Conservation (phyloP, 257 asterid species). For the Cruciata laevipes region DNA sequence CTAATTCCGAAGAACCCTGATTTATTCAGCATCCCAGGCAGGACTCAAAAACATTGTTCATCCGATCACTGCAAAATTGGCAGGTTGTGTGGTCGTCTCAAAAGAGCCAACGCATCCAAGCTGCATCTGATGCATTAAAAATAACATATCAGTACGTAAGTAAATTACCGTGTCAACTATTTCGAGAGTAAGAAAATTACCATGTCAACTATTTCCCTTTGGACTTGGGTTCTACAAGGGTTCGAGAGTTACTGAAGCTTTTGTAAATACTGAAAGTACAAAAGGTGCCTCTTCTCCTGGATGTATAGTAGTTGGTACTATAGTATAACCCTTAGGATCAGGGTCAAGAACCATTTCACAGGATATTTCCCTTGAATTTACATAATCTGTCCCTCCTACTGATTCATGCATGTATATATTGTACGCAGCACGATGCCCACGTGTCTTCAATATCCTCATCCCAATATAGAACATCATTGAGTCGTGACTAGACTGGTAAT, state of each 20-base stretch:
- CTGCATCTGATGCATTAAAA: neutral
- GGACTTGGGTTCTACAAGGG: slow-evolving; percentile 45
- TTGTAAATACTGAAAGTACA: slow-evolving; percentile 91
- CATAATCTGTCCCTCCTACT: slow-evolving; percentile 98
- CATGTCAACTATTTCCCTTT: neutral
- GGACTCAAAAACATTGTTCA: neutral
- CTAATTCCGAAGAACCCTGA: slow-evolving; percentile 4
- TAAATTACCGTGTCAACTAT: slow-evolving; percentile 10
- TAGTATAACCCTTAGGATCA: slow-evolving; percentile 97
- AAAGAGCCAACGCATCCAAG: neutral
- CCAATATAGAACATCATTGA: slow-evolving; percentile 96
- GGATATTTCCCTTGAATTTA: slow-evolving; percentile 93
- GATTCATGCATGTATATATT: slow-evolving; percentile 95
- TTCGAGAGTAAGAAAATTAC: slow-evolving; percentile 7
- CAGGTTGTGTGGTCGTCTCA: slow-evolving; percentile 1
- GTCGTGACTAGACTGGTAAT: slow-evolving; percentile 94
- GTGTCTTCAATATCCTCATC: slow-evolving; percentile 93
- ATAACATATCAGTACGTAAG: neutral
- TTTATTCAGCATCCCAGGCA: neutral
- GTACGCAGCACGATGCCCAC: slow-evolving; percentile 94
- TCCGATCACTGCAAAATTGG: neutral
- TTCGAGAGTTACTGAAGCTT: slow-evolving; percentile 78
- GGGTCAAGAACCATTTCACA: slow-evolving; percentile 99
- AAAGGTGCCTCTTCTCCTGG: slow-evolving; percentile 99
- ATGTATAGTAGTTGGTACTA: slow-evolving; percentile 94